These are phyloP conservation scores for Cylindrotheca closterium DNA, from an alignment of 108 stramenopile genomes.

Conservation along the genomic window DNA sequence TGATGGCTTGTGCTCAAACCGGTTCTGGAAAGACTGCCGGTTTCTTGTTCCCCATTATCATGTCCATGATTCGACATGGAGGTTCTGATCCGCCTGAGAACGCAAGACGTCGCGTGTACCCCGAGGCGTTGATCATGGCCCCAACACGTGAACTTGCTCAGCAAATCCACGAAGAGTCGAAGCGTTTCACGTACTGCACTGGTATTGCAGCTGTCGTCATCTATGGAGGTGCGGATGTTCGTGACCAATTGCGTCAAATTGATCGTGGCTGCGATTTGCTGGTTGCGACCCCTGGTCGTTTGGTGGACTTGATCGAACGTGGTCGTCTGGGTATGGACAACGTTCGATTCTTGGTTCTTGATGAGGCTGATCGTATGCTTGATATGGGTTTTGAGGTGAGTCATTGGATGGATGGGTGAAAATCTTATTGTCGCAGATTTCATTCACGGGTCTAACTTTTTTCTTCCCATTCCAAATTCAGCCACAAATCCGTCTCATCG, in stretches of 20 bases:
- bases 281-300: slow-evolving; percentile 98
- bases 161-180: slow-evolving; percentile 98
- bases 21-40: slow-evolving; percentile 97
- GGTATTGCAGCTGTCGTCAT: slow-evolving; percentile 93
- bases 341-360: slow-evolving; percentile 88
- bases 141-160: slow-evolving; percentile 97
- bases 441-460: neutral
- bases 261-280: slow-evolving; percentile 90
- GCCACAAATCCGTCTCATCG: slow-evolving; percentile 89
- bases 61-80: slow-evolving; percentile 83
- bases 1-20: slow-evolving; percentile 98
- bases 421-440: neutral
- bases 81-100: slow-evolving; percentile 64
- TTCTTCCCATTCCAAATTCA: slow-evolving; percentile 3
- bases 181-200: slow-evolving; percentile 94
- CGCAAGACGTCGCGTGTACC: slow-evolving; percentile 61
- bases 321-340: slow-evolving; percentile 87
- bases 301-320: slow-evolving; percentile 94
- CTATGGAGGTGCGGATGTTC: slow-evolving; percentile 96
- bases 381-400: slow-evolving; percentile 96
- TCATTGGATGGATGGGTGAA: slow-evolving; percentile 1
- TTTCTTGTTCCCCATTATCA: slow-evolving; percentile 97
- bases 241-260: slow-evolving; percentile 87
- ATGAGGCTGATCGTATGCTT: slow-evolving; percentile 99
- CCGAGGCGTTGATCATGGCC: slow-evolving; percentile 90